Base-by-base conservation (phyloP, 208 protist genomes). In the Acanthamoeba triangularis region DNA sequence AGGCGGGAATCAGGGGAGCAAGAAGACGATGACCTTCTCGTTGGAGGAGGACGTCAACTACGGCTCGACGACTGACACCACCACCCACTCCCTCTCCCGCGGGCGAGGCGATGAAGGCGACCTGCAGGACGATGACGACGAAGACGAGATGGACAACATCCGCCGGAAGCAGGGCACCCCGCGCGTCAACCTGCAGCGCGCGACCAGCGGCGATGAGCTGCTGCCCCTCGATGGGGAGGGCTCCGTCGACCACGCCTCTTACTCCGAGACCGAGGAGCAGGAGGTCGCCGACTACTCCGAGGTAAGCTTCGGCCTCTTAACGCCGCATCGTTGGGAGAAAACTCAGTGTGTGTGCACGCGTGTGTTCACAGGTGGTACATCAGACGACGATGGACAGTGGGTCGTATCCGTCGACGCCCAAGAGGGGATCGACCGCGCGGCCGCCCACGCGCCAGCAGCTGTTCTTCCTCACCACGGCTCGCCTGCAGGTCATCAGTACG, bases 41-140 rank as follows among this genome's bases (percentile, higher is more conserved):
- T 33, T 93, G 61, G 87, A 93, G 16, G 87, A 93, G 65, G 87
- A 93, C 44, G 87, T 93, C n/a, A 93, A 93, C 65, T 93, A 93
- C 65, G 87, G 63, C 25, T 93, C 87, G 23, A 93, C 87, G 14
- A 93, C 87, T 4, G 87, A 93, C 47, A 93, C 87, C 37, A 93
- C 87, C 18, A 88, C 80, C 49, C 80, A 88, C 30, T 88, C 80
- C 20, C 52, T 23, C n/a, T 88, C 80, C 13, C 80, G 80, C 28
- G 76, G 76, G 7, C 80, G 80, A 37, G 80, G 87, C 10, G 85
- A 92, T 8, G 54, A 74, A 14, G 47, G 37, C 76, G 59, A 93
- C 41, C 18, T 61, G 13, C 23, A 49, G 30, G 87, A 93, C 25
- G 87, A 76, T 1, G 59, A 76, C 23, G 87, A 52, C 6, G 56